Evolutionary conservation across 331 rosid genomes (phyloP).

Genomic region (Acacia pycnantha): DNA sequence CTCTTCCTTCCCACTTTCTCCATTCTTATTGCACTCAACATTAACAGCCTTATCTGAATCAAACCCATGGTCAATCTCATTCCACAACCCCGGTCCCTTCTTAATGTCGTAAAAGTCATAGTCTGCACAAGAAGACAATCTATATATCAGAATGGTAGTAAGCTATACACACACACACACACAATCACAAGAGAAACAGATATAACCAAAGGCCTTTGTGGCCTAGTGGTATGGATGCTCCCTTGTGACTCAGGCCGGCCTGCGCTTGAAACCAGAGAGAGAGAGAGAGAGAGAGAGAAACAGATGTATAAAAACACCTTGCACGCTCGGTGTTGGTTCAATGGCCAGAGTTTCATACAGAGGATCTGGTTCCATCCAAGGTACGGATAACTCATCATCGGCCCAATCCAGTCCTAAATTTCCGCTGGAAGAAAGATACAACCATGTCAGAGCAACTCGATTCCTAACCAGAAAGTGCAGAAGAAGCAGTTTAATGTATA

Average conservation of each 20-base stretch:
- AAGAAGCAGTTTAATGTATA: neutral
- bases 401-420: conserved; percentile 40
- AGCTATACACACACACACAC: neutral
- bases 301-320: conserved; percentile 26
- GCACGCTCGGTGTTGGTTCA: conserved; percentile 28
- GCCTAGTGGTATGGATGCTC: too few relatives aligned
- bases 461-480: neutral
- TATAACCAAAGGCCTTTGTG: too few relatives aligned
- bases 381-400: too few relatives aligned
- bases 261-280: too few relatives aligned
- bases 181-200: neutral
- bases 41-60: conserved; percentile 23
- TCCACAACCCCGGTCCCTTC: conserved; percentile 23
- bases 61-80: conserved; percentile 27
- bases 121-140: neutral
- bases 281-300: neutral
- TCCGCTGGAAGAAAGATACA: conserved; percentile 4
- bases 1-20: conserved; percentile 12
- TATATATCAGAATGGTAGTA: neutral
- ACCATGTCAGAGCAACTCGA: neutral
- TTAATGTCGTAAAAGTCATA: conserved; percentile 24
- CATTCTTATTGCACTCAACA: conserved; percentile 6
- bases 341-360: conserved; percentile 25
- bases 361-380: conserved; percentile 39
- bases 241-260: too few relatives aligned